Conservation (phyloP, 805 yeast species). For the Candida sakaeoensis region DNA sequence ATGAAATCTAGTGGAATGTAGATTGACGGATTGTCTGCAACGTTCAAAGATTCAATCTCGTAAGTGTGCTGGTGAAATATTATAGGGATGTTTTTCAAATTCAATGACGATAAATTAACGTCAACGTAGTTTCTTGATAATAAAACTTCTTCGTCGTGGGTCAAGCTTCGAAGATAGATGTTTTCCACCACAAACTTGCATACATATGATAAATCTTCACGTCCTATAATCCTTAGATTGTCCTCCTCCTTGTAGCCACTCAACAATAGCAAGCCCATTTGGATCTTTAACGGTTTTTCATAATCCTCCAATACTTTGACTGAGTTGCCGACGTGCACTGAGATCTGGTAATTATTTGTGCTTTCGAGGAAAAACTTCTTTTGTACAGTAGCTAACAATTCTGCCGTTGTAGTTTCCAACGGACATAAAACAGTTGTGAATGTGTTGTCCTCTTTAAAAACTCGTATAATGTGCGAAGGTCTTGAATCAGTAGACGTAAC, state of each 20-base stretch:
- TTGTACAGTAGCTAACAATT: slow-evolving; percentile 65
- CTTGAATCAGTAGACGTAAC: slow-evolving; percentile 8
- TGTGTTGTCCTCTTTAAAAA: slow-evolving; percentile 79
- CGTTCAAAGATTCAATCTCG: slow-evolving; percentile 77
- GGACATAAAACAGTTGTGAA: slow-evolving; percentile 82
- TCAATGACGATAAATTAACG: slow-evolving; percentile 69
- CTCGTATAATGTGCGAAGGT: slow-evolving; percentile 54
- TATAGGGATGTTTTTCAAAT: slow-evolving; percentile 81
- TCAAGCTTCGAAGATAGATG: slow-evolving; percentile 55
- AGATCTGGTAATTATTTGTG: slow-evolving; percentile 69
- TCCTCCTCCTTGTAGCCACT: slow-evolving; percentile 83
- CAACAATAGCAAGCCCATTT: slow-evolving; percentile 63
- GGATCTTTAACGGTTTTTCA: slow-evolving; percentile 76
- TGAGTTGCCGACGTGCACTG: slow-evolving; percentile 70
- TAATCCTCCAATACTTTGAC: slow-evolving; percentile 68
- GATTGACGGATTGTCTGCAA: slow-evolving; percentile 83
- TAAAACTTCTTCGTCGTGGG: slow-evolving; percentile 67
- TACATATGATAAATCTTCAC: slow-evolving; percentile 78
- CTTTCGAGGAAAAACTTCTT: slow-evolving; percentile 73
- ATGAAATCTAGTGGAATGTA: slow-evolving; percentile 81
- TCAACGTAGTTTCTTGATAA: slow-evolving; percentile 63
- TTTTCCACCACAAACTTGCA: slow-evolving; percentile 75
- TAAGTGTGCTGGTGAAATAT: slow-evolving; percentile 74
- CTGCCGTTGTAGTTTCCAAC: slow-evolving; percentile 71
- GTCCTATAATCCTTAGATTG: slow-evolving; percentile 69